Evolutionary conservation across 1,284 basidiomycete species (phyloP), one percentile per base, ranked within the genome.

Genomic region (Megacollybia platyphylla): DNA sequence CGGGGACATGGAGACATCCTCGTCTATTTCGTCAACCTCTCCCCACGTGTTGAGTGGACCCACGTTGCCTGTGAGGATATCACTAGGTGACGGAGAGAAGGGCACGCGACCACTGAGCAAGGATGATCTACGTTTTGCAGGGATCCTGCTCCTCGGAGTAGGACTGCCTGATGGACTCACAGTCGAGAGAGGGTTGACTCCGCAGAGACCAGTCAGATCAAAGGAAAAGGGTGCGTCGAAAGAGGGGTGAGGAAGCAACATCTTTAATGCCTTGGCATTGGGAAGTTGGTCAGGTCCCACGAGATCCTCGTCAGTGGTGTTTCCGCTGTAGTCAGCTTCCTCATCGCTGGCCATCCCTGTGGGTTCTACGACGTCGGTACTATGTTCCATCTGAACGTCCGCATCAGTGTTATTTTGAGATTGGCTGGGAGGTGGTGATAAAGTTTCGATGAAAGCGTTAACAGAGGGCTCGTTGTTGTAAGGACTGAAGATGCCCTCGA

Each of bases 281-380:
- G 81, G 80, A 4, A 86, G 64, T 37, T 76, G 76, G 45, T 76
- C 71, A 5, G 73, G 71, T 43, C 80, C 80, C 13, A 86, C 76
- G 38, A 87, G 73, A 46, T 86, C 84, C 47, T 87, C 84, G 53
- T 87, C 84, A 0, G 81, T 84, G 5, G 78, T 80, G 40, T 80
- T 73, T 5, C 77, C 79, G 8, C 69, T 71, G n/a, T 65, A 67
- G 13, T 66, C 67, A 28, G 60, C 68, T 38, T 70, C 64, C 43
- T 67, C 50, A 41, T 56, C 52, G 36, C 20, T 24, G 54, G 24
- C 3, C 20, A 24, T 24, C 20, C 20, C 20, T 24, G 52, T 52
- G 44, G 65, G 61, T 13, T 64, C 59, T 37, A 53, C 58, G 40
- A 60, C 59, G 26, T 63, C 62, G 18, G 55, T 56, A 11, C 52